phyloP scores from a whole-genome alignment of 176 grass and related monocot genomes.

The Oryza longistaminata region DNA sequence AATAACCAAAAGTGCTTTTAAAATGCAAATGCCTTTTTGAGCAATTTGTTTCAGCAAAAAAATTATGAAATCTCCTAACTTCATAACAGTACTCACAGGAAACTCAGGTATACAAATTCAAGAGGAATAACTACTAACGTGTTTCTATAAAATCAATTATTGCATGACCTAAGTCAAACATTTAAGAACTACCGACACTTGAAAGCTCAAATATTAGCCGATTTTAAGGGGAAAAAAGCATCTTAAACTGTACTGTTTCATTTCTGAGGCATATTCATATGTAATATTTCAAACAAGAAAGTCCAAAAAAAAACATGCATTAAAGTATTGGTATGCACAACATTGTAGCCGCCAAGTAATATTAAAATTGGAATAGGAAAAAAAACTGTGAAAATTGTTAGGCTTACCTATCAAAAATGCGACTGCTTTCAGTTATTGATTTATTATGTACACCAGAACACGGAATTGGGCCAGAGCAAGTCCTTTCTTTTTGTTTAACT shows the following conservation, averaged over 20 bases:
- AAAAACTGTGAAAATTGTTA: neutral
- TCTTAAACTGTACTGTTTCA: neutral
- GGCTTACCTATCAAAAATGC: slow-evolving; percentile 54
- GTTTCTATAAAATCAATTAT: neutral
- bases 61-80: neutral
- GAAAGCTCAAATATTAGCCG: neutral
- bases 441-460: slow-evolving; percentile 39
- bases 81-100: neutral
- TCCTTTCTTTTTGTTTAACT: slow-evolving; percentile 58
- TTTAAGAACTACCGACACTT: neutral
- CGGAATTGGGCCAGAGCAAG: slow-evolving; percentile 67
- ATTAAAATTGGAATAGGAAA: neutral
- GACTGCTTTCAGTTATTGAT: slow-evolving; percentile 49
- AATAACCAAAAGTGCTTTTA: slow-evolving; percentile 1
- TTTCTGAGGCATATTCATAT: neutral
- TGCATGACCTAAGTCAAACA: neutral
- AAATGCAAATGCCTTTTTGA: neutral
- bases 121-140: neutral
- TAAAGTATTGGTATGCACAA: neutral
- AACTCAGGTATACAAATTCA: neutral
- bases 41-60: neutral
- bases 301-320: neutral
- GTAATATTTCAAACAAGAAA: slow-evolving; percentile 12
- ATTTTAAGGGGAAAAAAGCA: neutral
- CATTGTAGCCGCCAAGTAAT: neutral